Base-by-base conservation (phyloP, 1,284 basidiomycete species). In the Naganishia sp. region DNA sequence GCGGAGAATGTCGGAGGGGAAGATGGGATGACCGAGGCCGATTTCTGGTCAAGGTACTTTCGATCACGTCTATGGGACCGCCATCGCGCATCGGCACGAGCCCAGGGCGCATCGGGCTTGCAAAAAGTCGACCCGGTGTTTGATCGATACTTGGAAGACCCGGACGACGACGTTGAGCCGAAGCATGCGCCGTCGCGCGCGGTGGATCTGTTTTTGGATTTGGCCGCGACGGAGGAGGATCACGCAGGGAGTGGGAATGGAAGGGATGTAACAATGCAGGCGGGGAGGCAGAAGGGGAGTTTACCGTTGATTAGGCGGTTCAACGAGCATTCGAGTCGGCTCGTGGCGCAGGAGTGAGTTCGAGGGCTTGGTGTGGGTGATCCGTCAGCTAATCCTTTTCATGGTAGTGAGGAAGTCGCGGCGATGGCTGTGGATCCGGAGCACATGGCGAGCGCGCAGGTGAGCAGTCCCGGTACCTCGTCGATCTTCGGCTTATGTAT, bases 21-120 rank as follows among this genome's bases (percentile, higher is more conserved):
- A 81, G 91, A 66, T 13, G 73, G 72, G 90, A 84, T 97, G 52
- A 86, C 87, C 36, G 92, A 97, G 78, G 87, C 86, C 66, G 88
- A 92, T 69, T 99, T 99, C 75, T 99, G 96, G 96, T 88, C 86
- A 71, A 86, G 95, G 44, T 99, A 98, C 81, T 98, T 99, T 77
- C 89, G 92, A 72, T 94, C 91, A 11, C 92, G 90, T 74, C 83
- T 99, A 10, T 98, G 96, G 83, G 92, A 97, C 75, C 88, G 90
- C 1, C 91, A 98, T 78, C 87, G 93, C 44, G 94, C 95, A 1
- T 94, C 90, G 33, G 92, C 94, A 68, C 87, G 94, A 50, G 91
- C 90, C 7, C 59, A 61, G 56, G 60, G 60, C 23, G 48, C 59
- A 28, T 44, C 53, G 10, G 48, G 39, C 2, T 88, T 77, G 63